Evolutionary conservation across 495 filamentous ascomycete species (phyloP).

Genomic region (Paragyromitra xinjiangensis): DNA sequence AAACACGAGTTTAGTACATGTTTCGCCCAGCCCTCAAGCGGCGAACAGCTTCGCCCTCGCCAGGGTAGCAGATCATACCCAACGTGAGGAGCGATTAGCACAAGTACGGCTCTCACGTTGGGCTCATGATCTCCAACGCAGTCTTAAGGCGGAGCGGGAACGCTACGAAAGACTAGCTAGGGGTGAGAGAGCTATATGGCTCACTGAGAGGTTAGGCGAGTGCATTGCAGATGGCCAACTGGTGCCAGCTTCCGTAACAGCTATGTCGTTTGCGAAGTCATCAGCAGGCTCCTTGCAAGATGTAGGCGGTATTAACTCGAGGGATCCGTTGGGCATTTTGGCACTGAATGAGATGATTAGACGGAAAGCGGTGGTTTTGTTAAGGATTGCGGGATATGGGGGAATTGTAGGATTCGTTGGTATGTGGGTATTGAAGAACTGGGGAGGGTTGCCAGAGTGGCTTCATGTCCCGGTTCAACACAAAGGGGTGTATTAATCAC

Average conservation of each 20-base stretch:
- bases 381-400: conserved; percentile 56
- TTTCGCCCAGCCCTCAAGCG: conserved; percentile 32
- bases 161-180: conserved; percentile 75
- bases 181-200: conserved; percentile 80
- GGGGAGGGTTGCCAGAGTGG: conserved; percentile 45
- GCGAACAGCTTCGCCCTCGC: conserved; percentile 69
- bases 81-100: conserved; percentile 76
- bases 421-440: conserved; percentile 54
- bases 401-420: conserved; percentile 56
- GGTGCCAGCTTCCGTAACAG: conserved; percentile 60
- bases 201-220: conserved; percentile 77
- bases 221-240: conserved; percentile 76
- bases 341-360: conserved; percentile 51
- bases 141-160: conserved; percentile 79
- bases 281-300: conserved; percentile 17
- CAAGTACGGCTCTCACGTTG: conserved; percentile 86
- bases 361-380: conserved; percentile 49
- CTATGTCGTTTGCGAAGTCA: conserved; percentile 38
- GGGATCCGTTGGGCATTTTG: conserved; percentile 54
- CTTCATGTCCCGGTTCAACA: conserved; percentile 38
- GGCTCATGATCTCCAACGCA: conserved; percentile 87
- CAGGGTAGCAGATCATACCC: conserved; percentile 73
- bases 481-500: conserved; percentile 37
- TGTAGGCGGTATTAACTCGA: conserved; percentile 38
- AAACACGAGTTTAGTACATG: conserved; percentile 48